Evolutionary conservation across 208 protist species (phyloP).

Genomic region (Acanthamoeba sp.): DNA sequence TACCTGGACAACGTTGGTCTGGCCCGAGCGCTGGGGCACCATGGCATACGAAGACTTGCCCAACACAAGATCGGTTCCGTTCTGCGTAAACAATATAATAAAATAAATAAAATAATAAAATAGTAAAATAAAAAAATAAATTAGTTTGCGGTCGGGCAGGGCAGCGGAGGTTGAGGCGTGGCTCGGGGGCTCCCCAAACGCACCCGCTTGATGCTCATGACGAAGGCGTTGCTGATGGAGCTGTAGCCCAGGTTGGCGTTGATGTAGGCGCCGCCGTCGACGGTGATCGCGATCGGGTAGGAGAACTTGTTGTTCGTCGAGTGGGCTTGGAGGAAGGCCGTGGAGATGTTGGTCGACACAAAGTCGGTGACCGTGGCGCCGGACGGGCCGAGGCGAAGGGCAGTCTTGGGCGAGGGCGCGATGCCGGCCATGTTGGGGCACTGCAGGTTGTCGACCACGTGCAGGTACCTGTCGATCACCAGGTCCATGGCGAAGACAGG

Average conservation of each 20-base stretch:
- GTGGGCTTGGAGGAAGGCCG: not conserved
- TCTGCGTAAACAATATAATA: not conserved
- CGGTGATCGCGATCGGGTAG: constrained; percentile 9
- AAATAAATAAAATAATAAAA: too few species aligned
- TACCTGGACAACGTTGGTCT: constrained; percentile 52
- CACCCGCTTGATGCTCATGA: not conserved
- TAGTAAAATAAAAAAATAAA: too few species aligned
- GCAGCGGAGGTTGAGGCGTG: not conserved
- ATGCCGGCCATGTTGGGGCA: constrained; percentile 47
- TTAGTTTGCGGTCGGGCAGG: too few species aligned
- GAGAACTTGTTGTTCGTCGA: not conserved
- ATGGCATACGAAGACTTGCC: constrained; percentile 15
- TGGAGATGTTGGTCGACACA: constrained; percentile 58
- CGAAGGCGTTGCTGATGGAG: constrained; percentile 60
- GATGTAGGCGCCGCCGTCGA: constrained; percentile 4
- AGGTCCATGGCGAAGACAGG: constrained; percentile 43
- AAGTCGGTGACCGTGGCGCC: constrained; percentile 10
- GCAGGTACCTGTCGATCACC: not conserved
- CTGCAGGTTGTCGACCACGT: constrained; percentile 19
- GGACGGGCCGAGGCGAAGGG: not conserved
- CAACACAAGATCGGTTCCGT: not conserved
- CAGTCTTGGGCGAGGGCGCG: not conserved
- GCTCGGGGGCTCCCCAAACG: not conserved
- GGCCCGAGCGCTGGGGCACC: constrained; percentile 51
- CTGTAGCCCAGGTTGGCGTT: constrained; percentile 38